phyloP scores from a whole-genome alignment of 805 yeast species.

The Starmera pachycereana region DNA sequence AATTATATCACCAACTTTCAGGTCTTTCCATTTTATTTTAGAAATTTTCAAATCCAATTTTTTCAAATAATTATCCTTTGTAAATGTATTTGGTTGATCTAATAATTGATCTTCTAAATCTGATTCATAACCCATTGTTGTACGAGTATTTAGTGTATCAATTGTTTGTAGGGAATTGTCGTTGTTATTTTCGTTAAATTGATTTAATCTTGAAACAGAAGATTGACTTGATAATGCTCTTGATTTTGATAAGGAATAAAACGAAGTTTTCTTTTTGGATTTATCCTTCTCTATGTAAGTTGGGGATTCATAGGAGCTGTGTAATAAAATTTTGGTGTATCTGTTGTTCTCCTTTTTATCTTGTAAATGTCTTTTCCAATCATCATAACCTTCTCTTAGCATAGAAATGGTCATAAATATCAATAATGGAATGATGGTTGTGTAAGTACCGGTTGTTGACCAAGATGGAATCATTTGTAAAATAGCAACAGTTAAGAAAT shows the following conservation, averaged over 20 bases:
- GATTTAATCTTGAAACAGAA: slow-evolving; percentile 9
- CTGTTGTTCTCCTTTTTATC: slow-evolving; percentile 79
- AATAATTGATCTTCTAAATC: slow-evolving; percentile 1
- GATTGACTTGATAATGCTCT: slow-evolving; percentile 2
- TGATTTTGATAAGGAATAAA: slow-evolving; percentile 5
- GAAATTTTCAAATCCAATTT: slow-evolving; percentile 12
- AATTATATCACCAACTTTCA: slow-evolving; percentile 83
- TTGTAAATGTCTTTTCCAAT: slow-evolving; percentile 73
- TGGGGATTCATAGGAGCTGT: slow-evolving; percentile 9
- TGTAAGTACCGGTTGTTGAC: slow-evolving; percentile 94
- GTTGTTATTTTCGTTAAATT: slow-evolving; percentile 1
- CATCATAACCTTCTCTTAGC: slow-evolving; percentile 90
- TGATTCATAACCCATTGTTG: neutral
- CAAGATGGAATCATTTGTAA: slow-evolving; percentile 94
- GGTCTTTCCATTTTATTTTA: slow-evolving; percentile 53
- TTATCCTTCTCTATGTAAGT: slow-evolving; percentile 1
- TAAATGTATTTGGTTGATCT: slow-evolving; percentile 15
- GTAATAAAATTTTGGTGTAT: slow-evolving; percentile 29
- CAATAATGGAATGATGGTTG: slow-evolving; percentile 83
- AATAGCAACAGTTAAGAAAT: slow-evolving; percentile 82
- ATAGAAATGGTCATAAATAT: slow-evolving; percentile 85
- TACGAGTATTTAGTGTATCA: neutral
- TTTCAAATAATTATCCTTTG: slow-evolving; percentile 19
- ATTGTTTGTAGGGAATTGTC: neutral
- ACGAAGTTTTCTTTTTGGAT: neutral